Base-by-base conservation (phyloP, 495 filamentous ascomycete species). In the Chaetomium tenue region DNA sequence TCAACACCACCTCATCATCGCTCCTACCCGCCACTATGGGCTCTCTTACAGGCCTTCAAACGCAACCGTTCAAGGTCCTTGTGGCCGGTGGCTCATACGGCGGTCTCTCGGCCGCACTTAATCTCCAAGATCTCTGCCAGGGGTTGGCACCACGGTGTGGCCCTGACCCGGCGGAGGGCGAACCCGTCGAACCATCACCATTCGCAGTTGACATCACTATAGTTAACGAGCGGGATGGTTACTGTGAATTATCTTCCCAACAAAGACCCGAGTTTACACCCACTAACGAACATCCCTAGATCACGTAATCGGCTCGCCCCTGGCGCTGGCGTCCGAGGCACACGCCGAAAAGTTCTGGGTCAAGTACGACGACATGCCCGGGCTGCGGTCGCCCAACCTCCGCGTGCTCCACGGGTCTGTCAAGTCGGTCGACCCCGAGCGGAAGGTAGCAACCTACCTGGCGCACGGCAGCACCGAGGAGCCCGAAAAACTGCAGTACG, bases 141-240 rank as follows among this genome's bases (percentile, higher is more conserved):
- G 84, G 83, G 22, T 60, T 47, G 0, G 46, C 59, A 16, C 66
- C 70, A 1, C 70, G 73, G 26, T 67, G 68, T 48, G 71, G 68
- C 3, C 47, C 63, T 7, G 57, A 66, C n/a, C 63, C 66, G 37
- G 61, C 51, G 18, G 63, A 63, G 16, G 22, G 22, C 30, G 59
- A 53, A 12, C 25, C 16, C 1, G 16, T 63, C 22, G 71, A 70
- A 48, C 44, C 55, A 58, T 74, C 63, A 22, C 71, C 74, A 18
- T 78, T 86, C 40, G 77, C 81, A 0, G 67, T 89, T 22, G 77
- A 88, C 44, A 85, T 89, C 53, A 89, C 87, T 12, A 78, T 91
- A 11, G 82, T 89, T 6, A 88, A 91, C 67, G 85, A 89, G 63
- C 77, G 86, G 25, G 88, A 91, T 79, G 88, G 88, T 28, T 89